A percentile compares a stretch with the other conserved stretches of the same genome.
phyloP scores from a whole-genome alignment of 345 rosid genomes.

The Angophora floribunda region DNA sequence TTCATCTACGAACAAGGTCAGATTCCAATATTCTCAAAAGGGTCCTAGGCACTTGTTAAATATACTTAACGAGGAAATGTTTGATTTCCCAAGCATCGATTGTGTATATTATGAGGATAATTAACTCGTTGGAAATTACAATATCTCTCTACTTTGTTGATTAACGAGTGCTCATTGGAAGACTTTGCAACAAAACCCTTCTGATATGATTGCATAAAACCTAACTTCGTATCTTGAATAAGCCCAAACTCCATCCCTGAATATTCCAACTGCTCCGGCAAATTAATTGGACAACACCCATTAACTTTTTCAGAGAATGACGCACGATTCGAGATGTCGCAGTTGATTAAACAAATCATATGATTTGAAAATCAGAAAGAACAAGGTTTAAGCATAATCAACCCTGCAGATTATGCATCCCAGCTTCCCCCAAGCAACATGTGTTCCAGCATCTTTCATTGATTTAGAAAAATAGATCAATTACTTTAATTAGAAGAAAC shows the following conservation, averaged over 20 bases:
- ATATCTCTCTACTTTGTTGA: neutral
- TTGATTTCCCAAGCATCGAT: neutral
- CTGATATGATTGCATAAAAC: neutral
- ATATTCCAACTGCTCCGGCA: neutral
- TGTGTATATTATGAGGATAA: neutral
- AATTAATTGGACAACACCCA: neutral
- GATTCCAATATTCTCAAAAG: neutral
- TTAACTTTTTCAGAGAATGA: neutral
- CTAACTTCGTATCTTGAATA: neutral
- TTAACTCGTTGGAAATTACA: neutral
- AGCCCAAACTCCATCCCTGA: neutral
- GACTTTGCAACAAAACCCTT: neutral
- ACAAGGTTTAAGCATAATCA: neutral
- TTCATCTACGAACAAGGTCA: neutral
- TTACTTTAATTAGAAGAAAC: neutral
- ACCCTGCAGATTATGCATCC: neutral
- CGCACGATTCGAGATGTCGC: neutral
- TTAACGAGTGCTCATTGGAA: neutral
- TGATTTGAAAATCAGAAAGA: neutral
- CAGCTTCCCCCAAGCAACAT: neutral
- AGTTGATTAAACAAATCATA: neutral
- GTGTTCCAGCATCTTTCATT: neutral
- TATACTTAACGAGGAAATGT: neutral
- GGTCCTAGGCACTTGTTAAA: neutral
- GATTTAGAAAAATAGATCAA: neutral